Percentiles rank a stretch among this genome's conserved stretches.
phyloP scores from a whole-genome alignment of 2,329 filamentous ascomycete species.

The Trichoderma hamatum region DNA sequence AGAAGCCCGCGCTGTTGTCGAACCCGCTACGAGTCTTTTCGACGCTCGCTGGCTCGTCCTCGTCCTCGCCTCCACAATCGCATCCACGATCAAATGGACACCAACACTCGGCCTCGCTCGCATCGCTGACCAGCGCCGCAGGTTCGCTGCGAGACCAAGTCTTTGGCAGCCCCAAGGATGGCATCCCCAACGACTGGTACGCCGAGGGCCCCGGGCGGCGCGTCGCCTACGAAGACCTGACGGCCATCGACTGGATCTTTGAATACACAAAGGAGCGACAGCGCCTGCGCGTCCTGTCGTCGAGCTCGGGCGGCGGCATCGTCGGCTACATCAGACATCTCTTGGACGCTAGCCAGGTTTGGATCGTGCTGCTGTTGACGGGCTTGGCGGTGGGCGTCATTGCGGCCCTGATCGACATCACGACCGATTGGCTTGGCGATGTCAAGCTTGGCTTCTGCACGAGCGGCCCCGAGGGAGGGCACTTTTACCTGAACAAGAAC shows the following conservation, averaged over 20 bases:
- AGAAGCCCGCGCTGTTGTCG: conserved; percentile 54
- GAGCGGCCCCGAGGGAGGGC: conserved; percentile 72
- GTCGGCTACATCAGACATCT: conserved; percentile 73
- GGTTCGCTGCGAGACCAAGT: conserved; percentile 13
- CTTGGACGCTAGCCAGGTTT: conserved; percentile 85
- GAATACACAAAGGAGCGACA: conserved; percentile 97
- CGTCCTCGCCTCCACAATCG: conserved; percentile 8
- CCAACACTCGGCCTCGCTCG: conserved; percentile 5
- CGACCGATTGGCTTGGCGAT: conserved; percentile 91
- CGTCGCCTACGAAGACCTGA: conserved; percentile 94
- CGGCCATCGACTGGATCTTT: conserved; percentile 99
- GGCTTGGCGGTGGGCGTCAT: conserved; percentile 82
- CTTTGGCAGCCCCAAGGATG: conserved; percentile 47
- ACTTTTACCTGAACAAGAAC: conserved; percentile 85
- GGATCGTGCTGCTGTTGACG: conserved; percentile 84
- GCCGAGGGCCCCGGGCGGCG: conserved; percentile 84
- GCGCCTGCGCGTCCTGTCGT: conserved; percentile 74
- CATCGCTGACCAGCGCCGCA: conserved; percentile 19
- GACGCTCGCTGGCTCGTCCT: conserved; percentile 45
- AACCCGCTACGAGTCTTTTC: conserved; percentile 53
- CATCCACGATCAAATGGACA: conserved; percentile 5
- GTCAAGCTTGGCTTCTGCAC: conserved; percentile 88
- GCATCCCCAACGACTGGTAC: conserved; percentile 74
- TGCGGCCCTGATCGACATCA: conserved; percentile 86
- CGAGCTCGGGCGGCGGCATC: conserved; percentile 68